These are phyloP conservation scores for Edaphochlamys debaryana DNA, from an alignment of 139 green algal genomes.

Conservation along the genomic window DNA sequence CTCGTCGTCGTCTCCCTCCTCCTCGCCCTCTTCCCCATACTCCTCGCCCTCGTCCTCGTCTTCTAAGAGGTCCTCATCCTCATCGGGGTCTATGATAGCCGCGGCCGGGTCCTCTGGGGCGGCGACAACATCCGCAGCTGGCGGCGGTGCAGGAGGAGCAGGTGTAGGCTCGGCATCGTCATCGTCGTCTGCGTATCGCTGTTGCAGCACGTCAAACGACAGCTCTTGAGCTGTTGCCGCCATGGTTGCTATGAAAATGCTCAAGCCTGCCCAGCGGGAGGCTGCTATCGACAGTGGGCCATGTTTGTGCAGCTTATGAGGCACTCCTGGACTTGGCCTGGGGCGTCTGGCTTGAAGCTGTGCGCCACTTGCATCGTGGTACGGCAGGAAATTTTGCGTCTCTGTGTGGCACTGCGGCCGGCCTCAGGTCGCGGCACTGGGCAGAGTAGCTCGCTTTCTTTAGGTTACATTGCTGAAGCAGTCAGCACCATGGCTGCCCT, in stretches of 20 bases:
- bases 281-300: too few species aligned
- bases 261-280: too few species aligned
- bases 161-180: not conserved
- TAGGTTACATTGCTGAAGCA: not conserved
- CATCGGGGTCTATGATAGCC: constrained; percentile 14
- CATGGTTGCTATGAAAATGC: not conserved
- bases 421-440: too few species aligned
- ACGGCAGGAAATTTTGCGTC: too few species aligned
- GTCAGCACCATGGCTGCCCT: constrained; percentile 15
- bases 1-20: constrained; percentile 63
- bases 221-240: not conserved
- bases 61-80: constrained; percentile 38
- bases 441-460: too few species aligned
- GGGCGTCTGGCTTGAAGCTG: too few species aligned
- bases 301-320: too few species aligned
- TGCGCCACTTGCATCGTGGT: too few species aligned
- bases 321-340: too few species aligned
- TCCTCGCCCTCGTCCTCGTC: constrained; percentile 27
- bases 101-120: constrained; percentile 10
- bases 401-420: too few species aligned
- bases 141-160: not conserved
- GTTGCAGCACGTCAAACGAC: constrained; percentile 29
- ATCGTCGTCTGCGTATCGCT: constrained; percentile 34
- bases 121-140: not conserved
- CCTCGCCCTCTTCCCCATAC: constrained; percentile 31